Conservation (phyloP, 2,329 filamentous ascomycete genomes). For the Epichloe hybrida region DNA sequence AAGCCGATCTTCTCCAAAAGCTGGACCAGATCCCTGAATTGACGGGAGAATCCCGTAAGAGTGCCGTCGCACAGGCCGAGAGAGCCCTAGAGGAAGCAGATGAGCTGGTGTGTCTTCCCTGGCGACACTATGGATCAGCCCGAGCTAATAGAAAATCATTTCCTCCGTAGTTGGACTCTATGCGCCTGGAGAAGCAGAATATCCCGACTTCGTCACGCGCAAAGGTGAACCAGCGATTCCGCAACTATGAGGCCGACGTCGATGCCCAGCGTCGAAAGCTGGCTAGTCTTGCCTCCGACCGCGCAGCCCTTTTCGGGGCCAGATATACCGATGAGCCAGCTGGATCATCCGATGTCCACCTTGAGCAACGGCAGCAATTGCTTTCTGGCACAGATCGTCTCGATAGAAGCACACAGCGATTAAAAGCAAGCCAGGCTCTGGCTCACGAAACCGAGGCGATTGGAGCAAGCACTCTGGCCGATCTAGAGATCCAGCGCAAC, state of each 20-base stretch:
- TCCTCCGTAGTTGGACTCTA: constrained; percentile 20
- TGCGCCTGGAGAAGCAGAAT: constrained; percentile 95
- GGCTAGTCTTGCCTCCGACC: constrained; percentile 62
- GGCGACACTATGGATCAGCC: neutral
- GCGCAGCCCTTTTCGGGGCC: constrained; percentile 72
- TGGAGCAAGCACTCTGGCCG: constrained; percentile 70
- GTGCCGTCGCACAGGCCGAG: constrained; percentile 73
- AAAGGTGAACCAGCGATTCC: constrained; percentile 84
- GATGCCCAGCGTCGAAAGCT: constrained; percentile 70
- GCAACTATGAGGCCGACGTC: constrained; percentile 81
- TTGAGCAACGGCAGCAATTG: constrained; percentile 90
- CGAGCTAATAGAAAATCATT: neutral
- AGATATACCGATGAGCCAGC: constrained; percentile 78
- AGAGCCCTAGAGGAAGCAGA: constrained; percentile 82
- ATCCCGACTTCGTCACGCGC: constrained; percentile 75
- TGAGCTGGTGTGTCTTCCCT: constrained; percentile 52
- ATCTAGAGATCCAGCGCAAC: constrained; percentile 72
- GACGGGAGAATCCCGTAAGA: constrained; percentile 85
- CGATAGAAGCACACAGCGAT: constrained; percentile 69
- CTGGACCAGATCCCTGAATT: constrained; percentile 87
- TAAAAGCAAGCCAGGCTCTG: constrained; percentile 74
- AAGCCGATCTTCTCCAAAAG: constrained; percentile 87
- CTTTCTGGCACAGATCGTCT: constrained; percentile 80
- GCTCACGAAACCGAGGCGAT: constrained; percentile 90
- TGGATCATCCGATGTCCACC: constrained; percentile 54